phyloP scores from a whole-genome alignment of 2,329 filamentous ascomycete genomes.

The Penicillium crustosum region DNA sequence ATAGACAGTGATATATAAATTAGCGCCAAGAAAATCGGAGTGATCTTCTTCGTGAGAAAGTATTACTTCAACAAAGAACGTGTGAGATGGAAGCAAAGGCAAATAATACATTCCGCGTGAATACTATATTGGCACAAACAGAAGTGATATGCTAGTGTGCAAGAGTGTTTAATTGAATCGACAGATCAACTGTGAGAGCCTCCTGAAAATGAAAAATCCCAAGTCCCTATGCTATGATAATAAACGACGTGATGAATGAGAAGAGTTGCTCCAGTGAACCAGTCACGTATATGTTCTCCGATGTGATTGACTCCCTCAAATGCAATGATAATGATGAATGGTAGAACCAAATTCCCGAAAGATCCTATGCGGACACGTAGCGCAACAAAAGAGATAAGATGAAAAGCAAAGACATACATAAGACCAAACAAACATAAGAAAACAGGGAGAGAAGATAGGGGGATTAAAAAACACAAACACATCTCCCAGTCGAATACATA shows the following conservation, averaged over 20 bases:
- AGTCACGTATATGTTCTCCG: slow-evolving; percentile 21
- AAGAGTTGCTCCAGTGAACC: slow-evolving; percentile 23
- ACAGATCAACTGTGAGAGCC: slow-evolving; percentile 8
- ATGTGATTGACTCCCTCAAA: slow-evolving; percentile 26
- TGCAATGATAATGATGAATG: slow-evolving; percentile 15
- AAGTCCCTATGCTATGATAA: slow-evolving; percentile 8
- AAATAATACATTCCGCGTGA: background rate
- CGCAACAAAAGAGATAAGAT: slow-evolving; percentile 11
- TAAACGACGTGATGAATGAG: background rate
- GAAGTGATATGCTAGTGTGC: background rate
- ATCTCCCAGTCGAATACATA: slow-evolving; percentile 5
- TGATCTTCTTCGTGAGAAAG: background rate
- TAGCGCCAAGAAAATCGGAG: background rate
- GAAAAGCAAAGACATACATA: slow-evolving; percentile 6
- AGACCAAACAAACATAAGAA: background rate
- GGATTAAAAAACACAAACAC: background rate
- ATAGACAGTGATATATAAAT: background rate
- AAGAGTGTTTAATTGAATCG: background rate
- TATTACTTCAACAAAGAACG: background rate
- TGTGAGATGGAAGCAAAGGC: background rate
- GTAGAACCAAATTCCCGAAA: slow-evolving; percentile 8
- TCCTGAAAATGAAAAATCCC: slow-evolving; percentile 3
- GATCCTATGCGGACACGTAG: slow-evolving; percentile 4
- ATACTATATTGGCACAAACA: background rate
- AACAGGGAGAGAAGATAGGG: background rate